Conservation (phyloP, 2,329 filamentous ascomycete species). For the Fusarium sp. region DNA sequence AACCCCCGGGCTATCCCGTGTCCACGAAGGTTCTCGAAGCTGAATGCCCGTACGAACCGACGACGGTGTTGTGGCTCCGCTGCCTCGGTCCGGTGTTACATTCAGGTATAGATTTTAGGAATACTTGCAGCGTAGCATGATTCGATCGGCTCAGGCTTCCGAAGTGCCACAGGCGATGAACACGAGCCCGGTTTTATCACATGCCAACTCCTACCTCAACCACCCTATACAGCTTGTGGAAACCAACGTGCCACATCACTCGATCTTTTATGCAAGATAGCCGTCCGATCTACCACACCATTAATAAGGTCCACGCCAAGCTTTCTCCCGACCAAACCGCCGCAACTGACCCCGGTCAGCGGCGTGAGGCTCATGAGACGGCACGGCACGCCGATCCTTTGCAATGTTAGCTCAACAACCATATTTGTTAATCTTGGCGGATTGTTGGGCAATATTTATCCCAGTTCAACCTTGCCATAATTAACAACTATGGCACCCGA, state of each 20-base stretch:
- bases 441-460: neutral
- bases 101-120: too few species aligned
- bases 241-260: neutral
- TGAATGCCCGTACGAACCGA: neutral
- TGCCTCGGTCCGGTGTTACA: too few species aligned
- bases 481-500: too few species aligned
- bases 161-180: too few species aligned
- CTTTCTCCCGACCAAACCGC: neutral
- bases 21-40: constrained; percentile 6
- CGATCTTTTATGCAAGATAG: neutral
- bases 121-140: too few species aligned
- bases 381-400: neutral
- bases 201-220: neutral
- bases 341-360: neutral
- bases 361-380: neutral
- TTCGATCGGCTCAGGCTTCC: too few species aligned
- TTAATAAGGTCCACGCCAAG: neutral
- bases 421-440: neutral
- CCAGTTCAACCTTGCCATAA: neutral
- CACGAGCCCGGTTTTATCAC: neutral
- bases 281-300: neutral
- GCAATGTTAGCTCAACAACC: neutral
- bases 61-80: neutral
- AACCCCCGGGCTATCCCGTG: neutral
- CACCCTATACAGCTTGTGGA: neutral